Base-by-base conservation (phyloP, 768 basidiomycete genomes). In the Chlorophyllum brunneum region DNA sequence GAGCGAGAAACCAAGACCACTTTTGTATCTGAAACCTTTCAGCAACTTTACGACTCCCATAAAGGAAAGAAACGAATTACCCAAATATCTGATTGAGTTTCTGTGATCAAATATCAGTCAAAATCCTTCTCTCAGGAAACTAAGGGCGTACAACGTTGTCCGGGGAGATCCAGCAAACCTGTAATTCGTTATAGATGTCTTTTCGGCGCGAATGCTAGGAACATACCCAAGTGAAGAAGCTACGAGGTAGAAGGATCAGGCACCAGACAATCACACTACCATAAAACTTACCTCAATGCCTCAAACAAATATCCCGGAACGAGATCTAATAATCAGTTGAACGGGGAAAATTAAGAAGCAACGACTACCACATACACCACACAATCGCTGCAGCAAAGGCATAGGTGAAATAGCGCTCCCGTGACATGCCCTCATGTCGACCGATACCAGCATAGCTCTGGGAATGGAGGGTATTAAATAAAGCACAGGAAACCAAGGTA, bases 391-490 rank as follows among this genome's bases (percentile, higher is more conserved):
- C 75, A 5, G 74, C 36, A 60, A 84, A 85, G 0, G 76, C 79
- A 47, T 76, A 77, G 26, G 68, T 49, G 62, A 85, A 86, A 66
- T 79, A 86, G 4, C 76, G 68, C 58, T 85, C 83, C 60, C 84
- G 70, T 38, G 72, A 76, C 38, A 84, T 63, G 3, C 81, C 81
- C 20, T 76, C 78, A 33, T 75, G 75, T 13, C 69, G 61, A 1
- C 81, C 81, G 47, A 79, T 73, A 1, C 82, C 82, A 24, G 75
- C 75, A 55, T 82, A 81, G 31, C 68, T 73, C 47, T 80, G 75
- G 0, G 80, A 79, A 63, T 89, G 87, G 6, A 89, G 73, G 0
- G 86, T 89, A 57, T 89, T 88, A 65, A 86, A 87, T 2, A 88
- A 65, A 2, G 84, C 82, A 58, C 85, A 86, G 0, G 77, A 72